Conservation (phyloP, 1,139 yeast genomes). For the Nakaseomyces glabratus region DNA sequence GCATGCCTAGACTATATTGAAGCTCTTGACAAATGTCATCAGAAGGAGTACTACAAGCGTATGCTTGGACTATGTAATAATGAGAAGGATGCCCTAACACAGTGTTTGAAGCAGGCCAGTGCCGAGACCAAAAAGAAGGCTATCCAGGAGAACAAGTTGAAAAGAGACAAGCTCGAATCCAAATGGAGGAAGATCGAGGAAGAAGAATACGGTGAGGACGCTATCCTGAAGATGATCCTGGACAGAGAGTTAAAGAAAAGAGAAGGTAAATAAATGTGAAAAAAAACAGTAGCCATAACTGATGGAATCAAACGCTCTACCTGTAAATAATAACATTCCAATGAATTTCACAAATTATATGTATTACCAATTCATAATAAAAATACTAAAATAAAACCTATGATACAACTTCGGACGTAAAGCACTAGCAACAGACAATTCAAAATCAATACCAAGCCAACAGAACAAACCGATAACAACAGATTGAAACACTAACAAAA, state of each 20-base stretch:
- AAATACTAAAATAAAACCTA: too few relatives aligned
- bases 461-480: too few relatives aligned
- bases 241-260: constrained; percentile 34
- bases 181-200: constrained; percentile 58
- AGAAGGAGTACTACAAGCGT: constrained; percentile 57
- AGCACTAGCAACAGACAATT: too few relatives aligned
- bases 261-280: constrained; percentile 1
- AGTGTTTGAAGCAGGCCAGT: constrained; percentile 76
- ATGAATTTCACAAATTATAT: too few relatives aligned
- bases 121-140: constrained; percentile 56
- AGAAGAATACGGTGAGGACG: constrained; percentile 73
- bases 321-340: too few relatives aligned
- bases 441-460: too few relatives aligned
- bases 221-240: constrained; percentile 57
- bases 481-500: too few relatives aligned
- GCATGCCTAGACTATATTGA: constrained; percentile 77
- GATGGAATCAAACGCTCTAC: too few relatives aligned
- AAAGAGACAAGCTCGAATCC: constrained; percentile 45
- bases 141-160: constrained; percentile 48
- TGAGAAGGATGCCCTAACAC: constrained; percentile 66
- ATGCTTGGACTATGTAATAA: constrained; percentile 83
- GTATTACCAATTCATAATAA: too few relatives aligned
- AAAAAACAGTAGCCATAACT: constrained; percentile 12
- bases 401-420: too few relatives aligned
- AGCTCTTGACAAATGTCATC: constrained; percentile 85